Base-by-base conservation (phyloP, 2,329 filamentous ascomycete species). In the Cercospora citrullina region DNA sequence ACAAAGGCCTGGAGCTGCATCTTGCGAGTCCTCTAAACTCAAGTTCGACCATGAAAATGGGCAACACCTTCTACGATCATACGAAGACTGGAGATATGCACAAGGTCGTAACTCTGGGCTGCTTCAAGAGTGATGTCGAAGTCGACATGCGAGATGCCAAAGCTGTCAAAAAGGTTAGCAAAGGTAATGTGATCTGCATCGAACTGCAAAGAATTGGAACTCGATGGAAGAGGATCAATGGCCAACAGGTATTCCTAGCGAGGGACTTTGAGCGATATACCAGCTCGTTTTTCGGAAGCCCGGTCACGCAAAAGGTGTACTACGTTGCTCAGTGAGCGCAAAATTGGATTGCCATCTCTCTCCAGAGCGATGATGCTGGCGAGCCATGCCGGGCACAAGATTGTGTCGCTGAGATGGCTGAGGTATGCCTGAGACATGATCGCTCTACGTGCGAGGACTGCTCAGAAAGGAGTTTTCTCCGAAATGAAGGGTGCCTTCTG, bases 201-300 rank as follows among this genome's bases (percentile, higher is more conserved):
- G 62, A 58, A n/a, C 33, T 64, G 51, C 62, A 57, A 18, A 42
- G 62, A 12, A 42, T 64, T 31, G 62, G 62, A 5, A 64, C 31
- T 42, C 36, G 48, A 31, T 64, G 62, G 62, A 64, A 64, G 31
- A 57, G 62, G 23, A 57, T 45, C 21, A 64, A 64, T 42, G n/a
- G 51, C 36, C 51, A 64, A 53, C 51, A 64, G 16, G 31, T 64
- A 3, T 28, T 59, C 16, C 23, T 64, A 10, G 33, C 51, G 6
- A 26, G 45, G 26, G 62, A 59, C 1, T 64, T 64, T 21, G 62
- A 64, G 23, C 31, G 51, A 7, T 30, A 64, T 30, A 23, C 36
- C 21, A 64, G 31, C 23, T 36, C 51, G 26, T 64, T 18, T 36
- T 53, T 59, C n/a, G 39, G 30, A 26, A 31, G 58, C 23, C 31